Percentiles rank a stretch among this genome's conserved stretches.
Evolutionary conservation across 2,329 filamentous ascomycete species (phyloP).

Genomic region (Talaromyces sp.): DNA sequence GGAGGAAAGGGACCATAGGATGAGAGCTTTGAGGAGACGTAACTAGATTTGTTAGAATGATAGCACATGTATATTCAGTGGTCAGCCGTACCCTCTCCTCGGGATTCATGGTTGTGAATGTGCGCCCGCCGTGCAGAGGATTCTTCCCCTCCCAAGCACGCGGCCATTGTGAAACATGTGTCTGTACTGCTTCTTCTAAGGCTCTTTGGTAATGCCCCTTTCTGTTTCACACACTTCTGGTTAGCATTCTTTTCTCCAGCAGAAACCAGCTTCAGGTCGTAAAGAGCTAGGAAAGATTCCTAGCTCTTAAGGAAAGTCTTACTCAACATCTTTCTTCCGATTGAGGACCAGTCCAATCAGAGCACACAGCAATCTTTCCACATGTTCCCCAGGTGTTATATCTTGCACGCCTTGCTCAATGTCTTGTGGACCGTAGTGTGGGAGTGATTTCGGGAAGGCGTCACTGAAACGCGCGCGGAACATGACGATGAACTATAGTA

Average conservation of each 20-base stretch:
- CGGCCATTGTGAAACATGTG: constrained; percentile 86
- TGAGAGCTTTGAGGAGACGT: constrained; percentile 73
- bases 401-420: constrained; percentile 83
- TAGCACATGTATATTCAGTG: constrained; percentile 4
- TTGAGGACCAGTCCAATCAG: constrained; percentile 85
- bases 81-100: constrained; percentile 65
- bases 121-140: constrained; percentile 73
- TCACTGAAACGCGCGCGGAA: constrained; percentile 92
- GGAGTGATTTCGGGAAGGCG: constrained; percentile 78
- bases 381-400: constrained; percentile 72
- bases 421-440: constrained; percentile 92
- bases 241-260: constrained; percentile 27
- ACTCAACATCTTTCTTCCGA: constrained; percentile 99
- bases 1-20: constrained; percentile 83
- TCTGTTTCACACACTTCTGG: constrained; percentile 48
- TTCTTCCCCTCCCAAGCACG: constrained; percentile 76
- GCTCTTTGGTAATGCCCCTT: constrained; percentile 89
- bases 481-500: constrained; percentile 86
- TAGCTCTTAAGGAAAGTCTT: constrained; percentile 44
- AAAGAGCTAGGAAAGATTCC: background rate
- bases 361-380: constrained; percentile 85
- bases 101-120: constrained; percentile 77
- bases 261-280: background rate
- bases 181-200: constrained; percentile 83
- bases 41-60: constrained; percentile 54